Evolutionary conservation across 2,329 filamentous ascomycete genomes (phyloP), one percentile per base, ranked within the genome.

Genomic region (Calonectria crousiana): DNA sequence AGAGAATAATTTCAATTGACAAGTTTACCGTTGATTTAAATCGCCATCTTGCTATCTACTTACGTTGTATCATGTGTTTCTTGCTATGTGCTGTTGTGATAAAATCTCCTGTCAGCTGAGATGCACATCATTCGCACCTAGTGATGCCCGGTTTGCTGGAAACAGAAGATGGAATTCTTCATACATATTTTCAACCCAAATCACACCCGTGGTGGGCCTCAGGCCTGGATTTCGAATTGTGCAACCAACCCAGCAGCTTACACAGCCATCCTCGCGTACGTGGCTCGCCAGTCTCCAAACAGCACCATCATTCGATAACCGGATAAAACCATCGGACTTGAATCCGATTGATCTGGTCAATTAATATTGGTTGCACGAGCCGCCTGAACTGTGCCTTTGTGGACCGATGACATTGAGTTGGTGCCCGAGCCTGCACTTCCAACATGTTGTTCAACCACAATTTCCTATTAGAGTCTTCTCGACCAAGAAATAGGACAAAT

Each of bases 241-340:
- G 56, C 36, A 8, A 4, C 56, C 38, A 23, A 62, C 16, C 16
- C 56, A n/a, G n/a, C 20, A 38, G 23, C 16, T 11, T 41, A 28
- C 56, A 41, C 56, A 62, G 56, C 56, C 56, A 62, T 62, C 6
- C 36, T 62, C 36, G 56, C 56, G n/a, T 60, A 30, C 38, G 56
- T 23, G 20, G 8, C 56, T 20, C 56, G 38, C 56, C n/a, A 28
- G 56, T 30, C 23, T 11, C 18, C 13, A 13, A 14, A 32, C 23
- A 41, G 36, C 23, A 5, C 6, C 34, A 28, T 41, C 34, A 26
- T 38, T 23, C 34, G n/a, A 38, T 23, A 62, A 14, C 56, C 56
- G 56, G 56, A 18, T 62, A 62, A 62, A 60, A 28, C 23, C 26
- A 41, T 13, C 56, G 23, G 56, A 10, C 8, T 9, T 16, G 14